Base-by-base conservation (phyloP, 495 filamentous ascomycete genomes). In the Aspergillus diversus region DNA sequence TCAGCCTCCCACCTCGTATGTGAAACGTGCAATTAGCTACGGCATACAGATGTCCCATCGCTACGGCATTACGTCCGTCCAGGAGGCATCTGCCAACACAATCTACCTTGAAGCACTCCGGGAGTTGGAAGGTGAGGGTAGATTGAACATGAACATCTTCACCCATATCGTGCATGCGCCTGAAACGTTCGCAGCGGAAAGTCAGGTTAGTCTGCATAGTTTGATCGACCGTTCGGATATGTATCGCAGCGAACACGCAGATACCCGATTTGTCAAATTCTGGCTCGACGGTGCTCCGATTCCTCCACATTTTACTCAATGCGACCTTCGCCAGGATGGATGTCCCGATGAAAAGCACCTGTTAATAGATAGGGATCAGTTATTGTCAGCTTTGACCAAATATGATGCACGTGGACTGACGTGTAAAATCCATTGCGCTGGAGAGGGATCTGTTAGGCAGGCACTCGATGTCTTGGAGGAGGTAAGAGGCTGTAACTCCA, bases 211-310 rank as follows among this genome's bases (percentile, higher is more conserved):
- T n/a, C 5, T 48, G 6, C 11, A 9, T 15, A 6, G 13, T 4
- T 7, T 53, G 17, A 5, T 37, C 9, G 15, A 43, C 8, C 16
- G 6, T 7, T 2, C 46, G 12, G 46, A 15, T 13, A 7, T 1
- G 6, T 48, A 13, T 48, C 46, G 46, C 6, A 48, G 11, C 6
- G 8, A 31, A 11, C 58, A 60, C 16, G 37, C 53, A 15, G 13
- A 60, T 16, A 42, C 58, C 0, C n/a, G 35, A 17, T 60, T 60
- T 16, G 49, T 60, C 6, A 60, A 54, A 32, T 53, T 60, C 8
- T 37, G 27, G 48, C 48, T 60, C n/a, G 58, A 60, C 33, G 58
- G 58, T 5, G 58, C 48, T 7, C 33, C 46, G 4, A 8, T 54
- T 1, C 48, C 58, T 1, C 46, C 46, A 1, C 31, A 51, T 9